Evolutionary conservation across 352 stramenopile genomes (phyloP), one percentile per base, ranked within the genome.

Genomic region (Globisporangium splendens): DNA sequence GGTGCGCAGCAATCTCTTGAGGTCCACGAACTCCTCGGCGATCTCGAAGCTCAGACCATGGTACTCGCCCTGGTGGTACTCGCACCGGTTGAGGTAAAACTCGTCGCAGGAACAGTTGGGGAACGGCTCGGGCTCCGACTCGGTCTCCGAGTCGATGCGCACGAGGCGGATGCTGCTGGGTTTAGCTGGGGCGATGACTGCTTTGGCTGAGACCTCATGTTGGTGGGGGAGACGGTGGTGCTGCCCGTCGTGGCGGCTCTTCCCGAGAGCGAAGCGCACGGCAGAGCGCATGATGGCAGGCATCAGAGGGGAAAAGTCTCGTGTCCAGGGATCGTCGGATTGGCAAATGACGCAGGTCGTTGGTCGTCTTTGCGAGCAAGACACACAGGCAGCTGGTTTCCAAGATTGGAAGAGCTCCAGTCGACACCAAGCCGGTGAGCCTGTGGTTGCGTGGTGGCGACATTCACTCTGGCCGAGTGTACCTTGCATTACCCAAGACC

Each of bases 1-100:
- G 12, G 65, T 76, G 56, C 60, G 69, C 50, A 83, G 52, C 53
- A 83, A 53, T 54, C 80, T 69, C 56, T 75, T 73, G 47, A 83
- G 68, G 56, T 83, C 71, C 33, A 73, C 52, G 39, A 79, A 83
- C 47, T 83, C 73, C 46, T 77, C 62, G 21, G 69, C 61, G 46
- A 83, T 68, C 63, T 83, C 73, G 54, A 83, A 80, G 50, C 67
- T 79, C 52, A 83, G 54, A 0, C 73, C 73, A 47, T 83, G 71
- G 63, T 83, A 63, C 66, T 83, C 73, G 50, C 58, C 71, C 46
- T 62, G 54, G 61, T 83, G 73, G 57, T 80, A 83, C 58, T 66
- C 69, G 50, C 73, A 83, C 12, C 73, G 70, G 20, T 70, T 54
- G 46, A 78, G 65, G 54, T 77, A 83, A 50, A 78, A 62, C 7